Base-by-base conservation (phyloP, 148 eudicot genomes). In the Bassia scoparia region DNA sequence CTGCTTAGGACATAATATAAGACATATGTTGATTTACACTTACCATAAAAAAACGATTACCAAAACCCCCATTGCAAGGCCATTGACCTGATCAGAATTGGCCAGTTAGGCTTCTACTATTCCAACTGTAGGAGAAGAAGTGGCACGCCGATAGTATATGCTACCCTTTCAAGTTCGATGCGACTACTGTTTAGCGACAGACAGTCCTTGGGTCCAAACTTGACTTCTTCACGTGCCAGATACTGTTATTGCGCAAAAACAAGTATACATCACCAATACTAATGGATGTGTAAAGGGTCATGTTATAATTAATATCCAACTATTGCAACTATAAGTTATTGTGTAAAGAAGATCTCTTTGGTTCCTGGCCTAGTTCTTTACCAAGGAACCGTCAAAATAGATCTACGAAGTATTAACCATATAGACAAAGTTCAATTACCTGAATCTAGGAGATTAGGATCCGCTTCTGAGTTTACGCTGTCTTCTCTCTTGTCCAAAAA, bases 21-120 rank as follows among this genome's bases (percentile, higher is more conserved):
- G 4, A 26, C n/a, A 29, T 16, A 35, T 14, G 24, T 3, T 16
- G 3, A 67, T 37, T 12, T 54, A 55, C 8, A 16, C 16, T 61
- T 73, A 88, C 92, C 92, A 67, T 84, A 71, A 69, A 84, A 88
- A 16, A 88, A n/a, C 89, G 3, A 74, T 75, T 62, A n/a, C 92
- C 88, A 67, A 62, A 88, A 23, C 92, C 92, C 52, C 92, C 92
- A 62, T 74, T 77, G 30, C 92, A 29, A 86, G 84, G 76, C 79
- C 85, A 54, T 44, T 84, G 53, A 83, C 71, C n/a, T 82, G 67
- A 70, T 83, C 81, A 43, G 86, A 88, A 43, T 76, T 79, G n/a
- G 74, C 46, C 46, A 5, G 92, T 86, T n/a, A n/a, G 74, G 88
- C 83, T 69, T 80, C 80, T 72, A 75, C 68, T 21, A 86, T 86